These are phyloP conservation scores for Ustilago vetiveriae DNA, from an alignment of 1,284 basidiomycete genomes.

Conservation along the genomic window DNA sequence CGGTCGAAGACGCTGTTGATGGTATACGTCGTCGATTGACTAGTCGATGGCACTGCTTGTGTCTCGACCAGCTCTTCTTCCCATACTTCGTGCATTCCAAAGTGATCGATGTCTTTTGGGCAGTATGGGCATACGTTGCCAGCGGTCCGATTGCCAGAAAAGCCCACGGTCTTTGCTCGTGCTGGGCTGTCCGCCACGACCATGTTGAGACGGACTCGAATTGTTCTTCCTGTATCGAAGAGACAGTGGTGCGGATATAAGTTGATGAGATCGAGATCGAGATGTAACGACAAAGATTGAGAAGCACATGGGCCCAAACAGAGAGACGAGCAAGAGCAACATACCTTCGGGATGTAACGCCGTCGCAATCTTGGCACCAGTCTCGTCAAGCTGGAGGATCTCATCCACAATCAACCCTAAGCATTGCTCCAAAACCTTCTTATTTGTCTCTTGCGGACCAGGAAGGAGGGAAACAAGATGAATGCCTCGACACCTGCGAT, in stretches of 20 bases:
- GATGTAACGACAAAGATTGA: too few relatives aligned
- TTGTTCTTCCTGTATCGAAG: not conserved
- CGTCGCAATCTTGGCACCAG: not conserved
- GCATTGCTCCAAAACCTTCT: not conserved
- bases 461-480: slow-evolving; percentile 4
- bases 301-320: too few relatives aligned
- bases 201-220: slow-evolving; percentile 2
- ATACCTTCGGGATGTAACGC: too few relatives aligned
- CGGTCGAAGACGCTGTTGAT: not conserved
- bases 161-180: not conserved
- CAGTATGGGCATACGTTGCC: not conserved
- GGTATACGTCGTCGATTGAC: not conserved
- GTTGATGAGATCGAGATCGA: too few relatives aligned
- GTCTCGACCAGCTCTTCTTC: not conserved
- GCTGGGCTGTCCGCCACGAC: slow-evolving; percentile 5
- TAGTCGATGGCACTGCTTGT: not conserved
- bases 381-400: not conserved
- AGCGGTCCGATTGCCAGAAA: not conserved
- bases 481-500: not conserved
- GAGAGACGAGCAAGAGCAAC: too few relatives aligned
- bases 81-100: not conserved
- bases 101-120: not conserved
- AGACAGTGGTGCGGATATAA: too few relatives aligned
- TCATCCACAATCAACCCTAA: slow-evolving; percentile 1
- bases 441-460: not conserved